A percentile compares a stretch with the other conserved stretches of the same genome.
These are phyloP conservation scores for Alternaria rosae DNA, from an alignment of 2,329 filamentous ascomycete species.

Conservation along the genomic window DNA sequence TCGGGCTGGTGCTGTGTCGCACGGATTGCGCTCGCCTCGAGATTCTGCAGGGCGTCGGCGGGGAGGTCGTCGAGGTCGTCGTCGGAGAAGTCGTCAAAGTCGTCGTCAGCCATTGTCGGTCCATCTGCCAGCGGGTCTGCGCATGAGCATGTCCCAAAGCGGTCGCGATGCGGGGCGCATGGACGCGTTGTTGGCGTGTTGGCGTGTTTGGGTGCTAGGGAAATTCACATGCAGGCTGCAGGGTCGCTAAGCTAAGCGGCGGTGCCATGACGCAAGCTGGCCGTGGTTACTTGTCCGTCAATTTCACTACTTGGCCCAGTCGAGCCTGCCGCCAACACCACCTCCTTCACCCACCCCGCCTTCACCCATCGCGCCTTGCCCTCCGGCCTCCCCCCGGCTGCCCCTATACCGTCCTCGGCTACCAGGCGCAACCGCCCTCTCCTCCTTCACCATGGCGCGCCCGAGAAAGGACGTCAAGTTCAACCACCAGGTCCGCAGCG, in stretches of 20 bases:
- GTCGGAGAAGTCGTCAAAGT: conserved; percentile 56
- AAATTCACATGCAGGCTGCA: conserved; percentile 19
- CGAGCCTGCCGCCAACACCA: conserved; percentile 6
- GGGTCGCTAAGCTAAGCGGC: conserved; percentile 4
- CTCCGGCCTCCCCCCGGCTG: background rate
- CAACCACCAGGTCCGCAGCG: conserved; percentile 56
- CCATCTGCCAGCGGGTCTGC: conserved; percentile 4
- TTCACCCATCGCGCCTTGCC: background rate
- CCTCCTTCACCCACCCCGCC: conserved; percentile 3
- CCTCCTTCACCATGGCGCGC: conserved; percentile 37
- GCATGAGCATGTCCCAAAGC: conserved; percentile 15
- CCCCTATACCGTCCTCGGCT: background rate
- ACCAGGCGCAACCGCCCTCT: conserved; percentile 9
- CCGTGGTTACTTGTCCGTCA: conserved; percentile 14
- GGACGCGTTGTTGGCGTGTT: conserved; percentile 14
- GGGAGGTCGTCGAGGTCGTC: conserved; percentile 56
- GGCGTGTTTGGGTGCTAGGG: background rate
- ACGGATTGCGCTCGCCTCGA: conserved; percentile 54
- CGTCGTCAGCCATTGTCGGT: conserved; percentile 51
- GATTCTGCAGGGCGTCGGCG: conserved; percentile 53
- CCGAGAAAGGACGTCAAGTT: conserved; percentile 68
- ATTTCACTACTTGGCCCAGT: conserved; percentile 15
- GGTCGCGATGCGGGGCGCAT: conserved; percentile 13
- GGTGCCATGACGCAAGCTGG: conserved; percentile 22
- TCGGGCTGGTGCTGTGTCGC: conserved; percentile 44